Base-by-base conservation (phyloP, 495 filamentous ascomycete genomes). In the Xylaria venustula region DNA sequence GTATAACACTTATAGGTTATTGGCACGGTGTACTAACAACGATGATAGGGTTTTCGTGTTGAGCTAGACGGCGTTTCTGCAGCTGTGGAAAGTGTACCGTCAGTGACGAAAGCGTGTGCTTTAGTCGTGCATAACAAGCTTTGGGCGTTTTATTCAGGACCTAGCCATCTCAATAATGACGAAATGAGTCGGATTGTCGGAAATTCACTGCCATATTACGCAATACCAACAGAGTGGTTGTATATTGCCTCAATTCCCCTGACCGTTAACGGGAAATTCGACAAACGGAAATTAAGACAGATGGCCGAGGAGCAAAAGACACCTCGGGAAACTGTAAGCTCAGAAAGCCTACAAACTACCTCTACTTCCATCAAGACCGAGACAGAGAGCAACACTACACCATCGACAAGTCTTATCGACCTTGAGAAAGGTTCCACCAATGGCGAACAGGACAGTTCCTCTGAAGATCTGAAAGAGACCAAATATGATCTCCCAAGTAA, bases 211-310 rank as follows among this genome's bases (percentile, higher is more conserved):
- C 73, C 73, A 42, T 77, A 72, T 53, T 77, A 77, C 50, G 71
- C 73, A 3, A 58, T 72, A 15, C 75, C 75, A 1, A 55, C 60
- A 0, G 14, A 64, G 4, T 71, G 67, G 64, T 46, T 64, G 40
- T 62, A 71, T 46, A 51, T 71, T 19, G 9, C 62, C 1, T 50
- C 45, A 9, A 61, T 77, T 12, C 70, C 70, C 6, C 63, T 75
- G 3, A 77, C 75, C 1, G 28, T 57, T 12, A 77, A 77, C 52
- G 74, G 75, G 7, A 76, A 77, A 54, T 62, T 75, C n/a, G 72
- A 77, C 64, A 77, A 76, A 54, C 58, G 63, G 2, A 54, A 63
- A 15, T 54, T 76, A 0, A 56, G 54, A 4, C 41, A 55, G 15
- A 40, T 73, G 54, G 65, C 62, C 5, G 60, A 48, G 47, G 23